Evolutionary conservation across 345 rosid species (phyloP).

Genomic region (Aethionema arabicum): DNA sequence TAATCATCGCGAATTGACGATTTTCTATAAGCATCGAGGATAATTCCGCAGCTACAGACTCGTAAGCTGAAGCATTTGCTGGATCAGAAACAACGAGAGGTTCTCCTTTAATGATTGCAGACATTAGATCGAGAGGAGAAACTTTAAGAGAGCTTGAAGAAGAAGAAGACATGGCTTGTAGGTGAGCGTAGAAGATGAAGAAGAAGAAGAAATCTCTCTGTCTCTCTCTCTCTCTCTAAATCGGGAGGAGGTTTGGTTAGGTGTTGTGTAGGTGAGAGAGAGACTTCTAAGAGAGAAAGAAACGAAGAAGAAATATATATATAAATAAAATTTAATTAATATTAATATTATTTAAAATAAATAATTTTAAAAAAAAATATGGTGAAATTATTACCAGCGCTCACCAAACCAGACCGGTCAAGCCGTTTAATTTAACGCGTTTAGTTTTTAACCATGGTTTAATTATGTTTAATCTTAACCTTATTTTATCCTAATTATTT

Average conservation of each 20-base stretch:
- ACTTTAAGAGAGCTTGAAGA: conserved; percentile 42
- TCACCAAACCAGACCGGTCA: conserved; percentile 71
- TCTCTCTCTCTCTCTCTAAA: conserved; percentile 12
- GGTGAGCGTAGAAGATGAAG: conserved; percentile 1
- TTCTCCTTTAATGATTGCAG: conserved; percentile 77
- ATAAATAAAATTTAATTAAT: background rate
- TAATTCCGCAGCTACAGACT: conserved; percentile 47
- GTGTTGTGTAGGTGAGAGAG: conserved; percentile 52
- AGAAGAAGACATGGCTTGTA: conserved; percentile 33
- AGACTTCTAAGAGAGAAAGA: conserved; percentile 28
- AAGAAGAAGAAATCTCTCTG: conserved; percentile 37
- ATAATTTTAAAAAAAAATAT: too few relatives aligned
- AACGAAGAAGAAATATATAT: conserved; percentile 18
- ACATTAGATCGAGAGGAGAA: conserved; percentile 76
- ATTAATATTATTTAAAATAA: background rate
- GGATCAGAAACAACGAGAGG: conserved; percentile 47
- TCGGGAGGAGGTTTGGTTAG: conserved; percentile 34
- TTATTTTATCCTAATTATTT: background rate
- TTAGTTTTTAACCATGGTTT: conserved; percentile 43
- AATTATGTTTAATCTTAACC: background rate
- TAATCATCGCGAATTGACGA: conserved; percentile 67
- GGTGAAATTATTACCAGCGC: conserved; percentile 44
- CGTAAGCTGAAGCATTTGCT: conserved; percentile 53
- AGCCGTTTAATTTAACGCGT: conserved; percentile 51
- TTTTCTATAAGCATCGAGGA: conserved; percentile 63